Conservation (phyloP, 768 basidiomycete species). For the Favolaschia claudopus region DNA sequence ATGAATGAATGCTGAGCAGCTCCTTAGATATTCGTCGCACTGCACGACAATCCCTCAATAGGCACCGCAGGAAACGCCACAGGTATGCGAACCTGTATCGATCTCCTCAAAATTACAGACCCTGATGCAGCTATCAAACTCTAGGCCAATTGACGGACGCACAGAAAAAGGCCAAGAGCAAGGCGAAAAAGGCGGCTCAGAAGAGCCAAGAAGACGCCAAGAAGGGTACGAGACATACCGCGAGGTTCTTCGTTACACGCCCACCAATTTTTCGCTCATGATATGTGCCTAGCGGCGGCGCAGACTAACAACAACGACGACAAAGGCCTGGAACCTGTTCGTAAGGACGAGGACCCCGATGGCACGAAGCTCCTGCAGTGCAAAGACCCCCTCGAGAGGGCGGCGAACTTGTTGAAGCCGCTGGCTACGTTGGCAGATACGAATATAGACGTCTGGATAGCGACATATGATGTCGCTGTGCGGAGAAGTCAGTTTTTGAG, state of each 20-base stretch:
- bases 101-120: background rate
- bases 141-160: slow-evolving; percentile 59
- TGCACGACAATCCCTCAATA: slow-evolving; percentile 76
- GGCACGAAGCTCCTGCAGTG: slow-evolving; percentile 74
- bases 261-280: background rate
- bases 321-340: slow-evolving; percentile 68
- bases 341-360: slow-evolving; percentile 86
- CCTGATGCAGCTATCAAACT: background rate
- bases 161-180: slow-evolving; percentile 86
- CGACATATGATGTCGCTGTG: slow-evolving; percentile 81
- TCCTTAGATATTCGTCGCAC: slow-evolving; percentile 72
- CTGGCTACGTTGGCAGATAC: slow-evolving; percentile 59
- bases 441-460: slow-evolving; percentile 75
- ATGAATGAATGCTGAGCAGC: slow-evolving; percentile 9
- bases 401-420: slow-evolving; percentile 73
- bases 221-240: slow-evolving; percentile 58
- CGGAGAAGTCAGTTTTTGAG: slow-evolving; percentile 68
- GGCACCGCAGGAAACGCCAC: slow-evolving; percentile 50
- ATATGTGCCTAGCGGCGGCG: slow-evolving; percentile 37
- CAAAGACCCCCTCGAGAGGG: slow-evolving; percentile 75
- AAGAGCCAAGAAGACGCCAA: slow-evolving; percentile 73
- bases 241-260: slow-evolving; percentile 8
- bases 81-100: slow-evolving; percentile 36
- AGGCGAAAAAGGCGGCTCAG: slow-evolving; percentile 81
- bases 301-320: slow-evolving; percentile 60